These are phyloP conservation scores for Rehmannia glutinosa DNA, from an alignment of 257 asterid genomes.

Conservation along the genomic window DNA sequence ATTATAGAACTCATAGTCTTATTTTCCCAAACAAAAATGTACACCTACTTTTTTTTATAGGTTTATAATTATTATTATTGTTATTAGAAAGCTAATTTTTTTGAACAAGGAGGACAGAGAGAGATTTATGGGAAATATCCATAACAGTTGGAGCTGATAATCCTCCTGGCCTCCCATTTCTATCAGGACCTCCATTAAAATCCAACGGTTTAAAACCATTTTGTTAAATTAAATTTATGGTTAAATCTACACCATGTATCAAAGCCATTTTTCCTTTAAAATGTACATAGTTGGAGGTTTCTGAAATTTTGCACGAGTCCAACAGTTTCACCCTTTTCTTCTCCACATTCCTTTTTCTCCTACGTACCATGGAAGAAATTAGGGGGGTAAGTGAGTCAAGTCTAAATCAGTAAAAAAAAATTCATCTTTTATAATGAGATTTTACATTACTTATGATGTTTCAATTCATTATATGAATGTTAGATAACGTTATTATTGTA, in stretches of 20 bases:
- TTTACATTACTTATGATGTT: too few species aligned
- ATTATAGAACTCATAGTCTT: too few species aligned
- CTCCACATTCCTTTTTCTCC: background rate
- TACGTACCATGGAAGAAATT: slow-evolving; percentile 21
- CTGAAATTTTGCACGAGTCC: background rate
- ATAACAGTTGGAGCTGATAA: slow-evolving; percentile 6
- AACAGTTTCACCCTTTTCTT: background rate
- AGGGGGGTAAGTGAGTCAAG: slow-evolving; percentile 18
- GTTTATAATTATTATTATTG: too few species aligned
- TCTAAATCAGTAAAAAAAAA: too few species aligned
- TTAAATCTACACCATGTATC: background rate
- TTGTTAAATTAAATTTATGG: background rate
- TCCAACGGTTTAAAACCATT: slow-evolving; percentile 12
- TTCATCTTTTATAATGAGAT: too few species aligned
- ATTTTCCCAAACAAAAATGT: too few species aligned
- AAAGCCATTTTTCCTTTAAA: background rate
- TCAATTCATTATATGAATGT: too few species aligned
- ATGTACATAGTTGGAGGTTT: background rate
- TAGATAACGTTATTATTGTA: too few species aligned
- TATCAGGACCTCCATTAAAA: background rate
- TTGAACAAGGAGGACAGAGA: background rate
- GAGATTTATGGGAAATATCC: too few species aligned
- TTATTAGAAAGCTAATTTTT: too few species aligned
- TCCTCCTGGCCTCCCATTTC: slow-evolving; percentile 14
- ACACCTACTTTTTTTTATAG: too few species aligned